These are phyloP conservation scores for Neurospora sp. DNA, from an alignment of 495 filamentous ascomycete genomes.

Conservation along the genomic window DNA sequence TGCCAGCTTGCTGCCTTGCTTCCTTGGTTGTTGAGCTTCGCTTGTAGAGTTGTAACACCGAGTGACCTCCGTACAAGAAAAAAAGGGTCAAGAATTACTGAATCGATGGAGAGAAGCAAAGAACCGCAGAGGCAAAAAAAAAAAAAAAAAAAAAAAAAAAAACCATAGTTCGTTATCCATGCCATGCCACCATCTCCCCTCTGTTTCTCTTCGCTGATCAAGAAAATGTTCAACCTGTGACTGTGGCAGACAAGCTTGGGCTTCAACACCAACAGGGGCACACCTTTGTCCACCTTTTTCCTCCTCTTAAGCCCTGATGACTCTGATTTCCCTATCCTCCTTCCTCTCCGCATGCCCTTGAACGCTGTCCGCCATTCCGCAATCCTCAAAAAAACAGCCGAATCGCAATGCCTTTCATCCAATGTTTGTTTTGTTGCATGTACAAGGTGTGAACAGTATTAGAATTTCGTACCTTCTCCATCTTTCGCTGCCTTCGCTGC, in stretches of 20 bases:
- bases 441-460: background rate
- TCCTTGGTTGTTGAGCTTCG: background rate
- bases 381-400: background rate
- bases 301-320: no score
- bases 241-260: background rate
- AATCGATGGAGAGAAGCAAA: background rate
- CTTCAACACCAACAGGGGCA: background rate
- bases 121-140: background rate
- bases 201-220: background rate
- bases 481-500: background rate
- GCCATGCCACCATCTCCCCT: background rate
- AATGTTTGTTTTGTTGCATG: background rate
- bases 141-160: no score
- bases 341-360: background rate
- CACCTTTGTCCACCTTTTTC: no score
- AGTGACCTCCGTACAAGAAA: no score
- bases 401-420: background rate
- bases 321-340: no score
- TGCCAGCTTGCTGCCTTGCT: background rate
- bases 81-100: background rate
- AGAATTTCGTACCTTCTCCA: background rate
- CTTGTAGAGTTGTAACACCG: background rate
- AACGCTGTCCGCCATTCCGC: background rate
- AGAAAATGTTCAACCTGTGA: background rate
- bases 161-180: background rate